Evolutionary conservation across 208 protist species (phyloP), one percentile per base, ranked within the genome.

Genomic region (Wallacemonas rigidus): DNA sequence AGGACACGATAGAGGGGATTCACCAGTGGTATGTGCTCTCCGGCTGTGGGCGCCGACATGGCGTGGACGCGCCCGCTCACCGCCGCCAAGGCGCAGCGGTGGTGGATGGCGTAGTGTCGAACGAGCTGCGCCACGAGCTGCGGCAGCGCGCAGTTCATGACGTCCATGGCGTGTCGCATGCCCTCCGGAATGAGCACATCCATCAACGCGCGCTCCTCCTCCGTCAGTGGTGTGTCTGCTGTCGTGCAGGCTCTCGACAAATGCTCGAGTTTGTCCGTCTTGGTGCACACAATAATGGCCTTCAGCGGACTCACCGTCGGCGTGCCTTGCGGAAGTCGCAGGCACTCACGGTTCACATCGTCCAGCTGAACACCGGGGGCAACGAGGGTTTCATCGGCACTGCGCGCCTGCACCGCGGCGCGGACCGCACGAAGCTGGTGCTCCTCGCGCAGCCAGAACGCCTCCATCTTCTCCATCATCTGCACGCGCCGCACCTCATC

Each of bases 401-500:
- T 60, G 67, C 68, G 65, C 67, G 26, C 51, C 75, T 74, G 50
- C 58, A 69, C 73, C 61, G 81, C 63, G 47, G 43, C 6, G 72
- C 61, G 62, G 71, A 55, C 80, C 57, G 41, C 2, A 71, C 17
- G 40, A 54, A 83, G 35, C 74, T 74, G 62, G 62, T 77, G 47
- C 82, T 90, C 83, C 68, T 90, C 83, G 6, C 47, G 72, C 2
- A 75, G 67, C 87, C 91, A 93, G 68, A 89, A 87, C 5, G 71
- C 73, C 63, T 86, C 86, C 71, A 85, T 81, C 36, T 81, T 80
- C 60, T 93, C 80, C 36, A 83, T 77, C 58, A 91, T 78, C 74
- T 87, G 79, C 73, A 92, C 71, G 38, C 80, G 78, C 0, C 83
- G 87, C 14, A 96, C 89, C 72, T 94, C 85, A 57, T 94, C 91